Conservation (phyloP, 2,329 filamentous ascomycete genomes). For the Trichoderma atroviride region DNA sequence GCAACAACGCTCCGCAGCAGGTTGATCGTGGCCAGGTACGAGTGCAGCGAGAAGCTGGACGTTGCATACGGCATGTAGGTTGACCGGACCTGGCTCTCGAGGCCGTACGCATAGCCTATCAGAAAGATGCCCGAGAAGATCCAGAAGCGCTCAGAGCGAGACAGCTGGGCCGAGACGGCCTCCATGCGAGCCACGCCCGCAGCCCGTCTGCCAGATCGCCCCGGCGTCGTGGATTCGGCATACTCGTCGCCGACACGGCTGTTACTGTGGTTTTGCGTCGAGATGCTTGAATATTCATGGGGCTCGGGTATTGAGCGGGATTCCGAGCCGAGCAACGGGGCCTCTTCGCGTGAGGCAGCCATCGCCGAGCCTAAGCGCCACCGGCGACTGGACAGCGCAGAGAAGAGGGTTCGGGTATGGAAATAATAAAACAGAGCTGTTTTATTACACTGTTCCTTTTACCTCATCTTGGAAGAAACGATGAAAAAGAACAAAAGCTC, state of each 20-base stretch:
- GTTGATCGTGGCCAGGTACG: slow-evolving; percentile 60
- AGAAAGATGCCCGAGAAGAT: slow-evolving; percentile 62
- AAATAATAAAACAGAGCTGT: not conserved
- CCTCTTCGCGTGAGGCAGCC: slow-evolving; percentile 11
- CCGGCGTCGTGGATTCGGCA: slow-evolving; percentile 1
- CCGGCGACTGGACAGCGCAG: not conserved
- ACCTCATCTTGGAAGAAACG: not conserved
- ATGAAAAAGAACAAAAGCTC: not conserved
- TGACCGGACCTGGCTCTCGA: slow-evolving; percentile 56
- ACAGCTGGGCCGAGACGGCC: slow-evolving; percentile 51
- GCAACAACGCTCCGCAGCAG: slow-evolving; percentile 62
- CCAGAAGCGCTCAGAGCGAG: slow-evolving; percentile 48
- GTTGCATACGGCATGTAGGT: slow-evolving; percentile 61
- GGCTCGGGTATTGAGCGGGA: slow-evolving; percentile 19
- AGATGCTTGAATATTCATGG: slow-evolving; percentile 9
- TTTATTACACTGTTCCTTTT: not conserved
- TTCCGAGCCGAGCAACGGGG: slow-evolving; percentile 24
- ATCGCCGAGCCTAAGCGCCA: slow-evolving; percentile 5
- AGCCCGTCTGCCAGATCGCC: slow-evolving; percentile 17
- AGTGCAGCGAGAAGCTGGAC: slow-evolving; percentile 54
- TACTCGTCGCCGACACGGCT: not conserved
- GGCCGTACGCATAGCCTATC: slow-evolving; percentile 61
- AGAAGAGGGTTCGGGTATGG: not conserved
- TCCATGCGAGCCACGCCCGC: slow-evolving; percentile 57
- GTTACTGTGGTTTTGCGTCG: not conserved